Evolutionary conservation across 345 rosid genomes (phyloP), one percentile per base, ranked within the genome.

Genomic region (Salix udensis): DNA sequence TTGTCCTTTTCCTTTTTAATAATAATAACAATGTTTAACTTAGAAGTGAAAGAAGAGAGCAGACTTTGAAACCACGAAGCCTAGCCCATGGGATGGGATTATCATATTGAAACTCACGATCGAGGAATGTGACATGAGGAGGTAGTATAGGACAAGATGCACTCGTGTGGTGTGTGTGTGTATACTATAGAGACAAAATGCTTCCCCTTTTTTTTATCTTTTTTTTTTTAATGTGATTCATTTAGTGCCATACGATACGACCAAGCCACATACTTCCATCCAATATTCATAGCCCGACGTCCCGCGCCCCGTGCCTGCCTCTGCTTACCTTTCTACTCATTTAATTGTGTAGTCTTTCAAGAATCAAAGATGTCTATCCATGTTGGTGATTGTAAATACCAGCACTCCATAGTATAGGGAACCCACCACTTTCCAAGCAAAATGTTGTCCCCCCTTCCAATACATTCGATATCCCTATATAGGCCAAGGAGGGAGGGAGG

Each of bases 101-200:
- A 61, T 23, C 0, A n/a, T 61, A 7, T n/a, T 13, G 13, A 11
- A 12, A 53, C 2, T 18, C 0, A 7, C 21, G n/a, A n/a, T n/a
- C n/a, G 50, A 19, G 34, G 30, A 44, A 30, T 44, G 75, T 39
- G 73, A 68, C 68, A 50, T 53, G 48, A 26, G 77, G 79, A 72
- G 80, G 77, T 74, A 50, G 3, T 58, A 23, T 18, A 64, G 72
- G 78, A 73, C 52, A 72, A 67, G 76, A 77, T 79, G 78, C 74
- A 71, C 81, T 75, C 81, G 82, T 85, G 87, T 53, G 84, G 30
- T 15, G 79, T 72, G 75, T 62, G 21, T 37, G 3, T 30, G 2
- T 2, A 30, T 24, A 24, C 26, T 24, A 24, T 2, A 30, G 4
- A 58, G 80, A 79, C 78, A 77, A 81, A 78, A 46, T 70, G 53